Conservation (phyloP, 1,284 basidiomycete genomes). For the Earliella scabrosa region DNA sequence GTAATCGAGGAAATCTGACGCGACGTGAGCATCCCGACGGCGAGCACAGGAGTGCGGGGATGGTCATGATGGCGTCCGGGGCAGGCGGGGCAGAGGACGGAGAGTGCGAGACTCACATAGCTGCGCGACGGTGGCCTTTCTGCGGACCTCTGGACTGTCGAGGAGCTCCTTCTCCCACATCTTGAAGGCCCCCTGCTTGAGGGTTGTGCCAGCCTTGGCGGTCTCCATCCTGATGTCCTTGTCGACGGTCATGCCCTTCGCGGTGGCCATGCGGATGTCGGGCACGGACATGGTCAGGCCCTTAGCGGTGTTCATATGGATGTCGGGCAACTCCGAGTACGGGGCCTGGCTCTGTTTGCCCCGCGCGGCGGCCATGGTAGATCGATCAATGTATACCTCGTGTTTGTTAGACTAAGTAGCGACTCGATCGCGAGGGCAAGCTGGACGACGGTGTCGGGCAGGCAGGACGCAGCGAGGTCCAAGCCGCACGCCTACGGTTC, state of each 20-base stretch:
- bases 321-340: slow-evolving; percentile 43
- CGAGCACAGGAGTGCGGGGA: neutral
- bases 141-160: slow-evolving; percentile 83
- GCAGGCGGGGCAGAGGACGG: neutral
- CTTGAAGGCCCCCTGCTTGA: slow-evolving; percentile 60
- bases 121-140: slow-evolving; percentile 95
- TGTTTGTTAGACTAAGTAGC: too few relatives aligned
- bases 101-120: slow-evolving; percentile 68
- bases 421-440: too few relatives aligned
- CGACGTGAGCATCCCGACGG: neutral
- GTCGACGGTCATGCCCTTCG: slow-evolving; percentile 52
- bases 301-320: slow-evolving; percentile 77
- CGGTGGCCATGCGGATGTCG: slow-evolving; percentile 72
- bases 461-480: too few relatives aligned
- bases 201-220: slow-evolving; percentile 55
- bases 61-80: slow-evolving; percentile 3
- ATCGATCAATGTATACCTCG: too few relatives aligned
- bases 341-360: slow-evolving; percentile 9
- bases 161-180: slow-evolving; percentile 87
- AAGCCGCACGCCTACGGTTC: too few relatives aligned
- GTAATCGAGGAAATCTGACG: slow-evolving; percentile 90
- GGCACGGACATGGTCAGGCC: slow-evolving; percentile 47
- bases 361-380: slow-evolving; percentile 1
- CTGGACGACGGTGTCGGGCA: too few relatives aligned
- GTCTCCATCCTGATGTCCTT: slow-evolving; percentile 74